Conservation (phyloP, 495 filamentous ascomycete species). For the Alectoria sarmentosa region DNA sequence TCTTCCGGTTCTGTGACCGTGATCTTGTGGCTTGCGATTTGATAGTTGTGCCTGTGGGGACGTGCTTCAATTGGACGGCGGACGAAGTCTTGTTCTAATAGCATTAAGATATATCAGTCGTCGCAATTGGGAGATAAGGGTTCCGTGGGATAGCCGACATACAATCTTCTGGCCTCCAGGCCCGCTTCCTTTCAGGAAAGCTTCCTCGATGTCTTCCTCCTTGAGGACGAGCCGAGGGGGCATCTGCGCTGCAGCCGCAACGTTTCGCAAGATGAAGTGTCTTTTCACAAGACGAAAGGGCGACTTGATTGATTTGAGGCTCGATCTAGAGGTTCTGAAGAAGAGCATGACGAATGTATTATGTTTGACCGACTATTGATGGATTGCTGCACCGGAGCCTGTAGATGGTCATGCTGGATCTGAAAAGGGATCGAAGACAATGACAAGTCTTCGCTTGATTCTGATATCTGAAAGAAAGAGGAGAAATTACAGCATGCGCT, state of each 20-base stretch:
- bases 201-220: conserved; percentile 72
- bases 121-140: conserved; percentile 1
- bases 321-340: background rate
- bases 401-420: background rate
- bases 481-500: background rate
- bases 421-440: background rate
- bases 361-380: background rate
- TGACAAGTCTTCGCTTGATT: background rate
- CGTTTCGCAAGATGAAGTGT: background rate
- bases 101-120: background rate
- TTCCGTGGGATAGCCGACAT: conserved; percentile 12
- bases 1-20: conserved; percentile 79
- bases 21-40: conserved; percentile 91
- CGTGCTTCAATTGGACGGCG: conserved; percentile 87
- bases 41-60: conserved; percentile 80
- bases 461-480: background rate
- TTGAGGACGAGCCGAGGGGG: conserved; percentile 68
- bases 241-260: conserved; percentile 44
- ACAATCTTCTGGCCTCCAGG: conserved; percentile 94
- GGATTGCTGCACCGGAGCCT: background rate
- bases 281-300: background rate
- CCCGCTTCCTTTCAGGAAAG: conserved; percentile 85
- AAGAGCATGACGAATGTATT: background rate
- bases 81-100: conserved; percentile 90
- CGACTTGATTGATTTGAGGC: background rate